phyloP scores from a whole-genome alignment of 352 stramenopile species.

The Globisporangium paroecandrum region DNA sequence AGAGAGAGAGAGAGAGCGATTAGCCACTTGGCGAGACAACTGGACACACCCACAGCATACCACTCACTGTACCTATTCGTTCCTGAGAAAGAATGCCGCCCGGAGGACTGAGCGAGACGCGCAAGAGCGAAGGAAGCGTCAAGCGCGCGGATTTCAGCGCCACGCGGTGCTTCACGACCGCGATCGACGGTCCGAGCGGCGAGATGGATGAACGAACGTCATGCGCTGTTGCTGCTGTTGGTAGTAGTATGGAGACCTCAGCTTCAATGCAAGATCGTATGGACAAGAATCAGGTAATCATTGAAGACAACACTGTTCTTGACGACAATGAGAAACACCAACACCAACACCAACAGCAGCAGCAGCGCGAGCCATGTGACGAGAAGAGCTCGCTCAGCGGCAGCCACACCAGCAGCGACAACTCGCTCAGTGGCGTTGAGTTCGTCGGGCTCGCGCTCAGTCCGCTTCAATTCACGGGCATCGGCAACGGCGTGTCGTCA shows the following conservation, averaged over 20 bases:
- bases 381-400: slow-evolving; percentile 6
- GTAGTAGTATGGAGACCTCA: not conserved
- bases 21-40: not conserved
- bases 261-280: not conserved
- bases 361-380: not conserved
- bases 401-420: slow-evolving; percentile 14
- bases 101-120: not conserved
- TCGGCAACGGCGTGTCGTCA: not conserved
- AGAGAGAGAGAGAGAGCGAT: not conserved
- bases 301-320: not conserved
- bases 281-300: not conserved
- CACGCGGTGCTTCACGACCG: slow-evolving; percentile 17
- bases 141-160: slow-evolving; percentile 15
- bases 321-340: not conserved
- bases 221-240: not conserved
- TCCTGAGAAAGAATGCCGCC: slow-evolving; percentile 3
- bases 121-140: not conserved
- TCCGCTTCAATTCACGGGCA: not conserved
- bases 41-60: not conserved
- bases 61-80: not conserved
- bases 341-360: not conserved
- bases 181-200: not conserved
- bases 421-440: slow-evolving; percentile 11
- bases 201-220: not conserved
- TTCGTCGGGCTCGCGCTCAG: not conserved